These are phyloP conservation scores for Phaffomyces opuntiae DNA, from an alignment of 805 yeast genomes.

Conservation along the genomic window DNA sequence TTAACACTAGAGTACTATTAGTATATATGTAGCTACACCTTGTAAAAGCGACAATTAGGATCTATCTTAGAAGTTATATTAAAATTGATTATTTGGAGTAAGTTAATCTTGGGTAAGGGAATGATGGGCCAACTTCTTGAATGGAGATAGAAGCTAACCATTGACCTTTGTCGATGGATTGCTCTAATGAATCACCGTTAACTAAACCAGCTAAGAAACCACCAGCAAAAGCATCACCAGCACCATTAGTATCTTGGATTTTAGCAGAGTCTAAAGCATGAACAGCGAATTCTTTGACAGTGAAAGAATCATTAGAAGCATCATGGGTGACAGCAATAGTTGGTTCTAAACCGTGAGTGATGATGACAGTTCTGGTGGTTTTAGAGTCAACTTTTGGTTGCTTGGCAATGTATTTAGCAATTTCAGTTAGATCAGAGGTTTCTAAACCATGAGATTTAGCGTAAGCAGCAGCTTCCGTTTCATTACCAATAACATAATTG, in stretches of 20 bases:
- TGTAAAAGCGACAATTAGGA: too few relatives aligned
- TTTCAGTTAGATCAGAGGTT: slow-evolving; percentile 53
- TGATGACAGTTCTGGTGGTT: slow-evolving; percentile 77
- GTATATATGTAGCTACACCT: too few relatives aligned
- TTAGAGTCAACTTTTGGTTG: slow-evolving; percentile 65
- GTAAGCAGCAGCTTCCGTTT: slow-evolving; percentile 92
- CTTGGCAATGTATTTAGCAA: slow-evolving; percentile 78
- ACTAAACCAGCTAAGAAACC: slow-evolving; percentile 91
- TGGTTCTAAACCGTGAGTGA: slow-evolving; percentile 94
- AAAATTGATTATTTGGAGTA: slow-evolving; percentile 9
- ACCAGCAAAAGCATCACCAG: slow-evolving; percentile 97
- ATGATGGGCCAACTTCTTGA: slow-evolving; percentile 92
- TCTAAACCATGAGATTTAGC: slow-evolving; percentile 76
- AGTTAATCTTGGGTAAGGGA: slow-evolving; percentile 44
- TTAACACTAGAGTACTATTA: too few relatives aligned
- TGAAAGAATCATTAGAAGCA: slow-evolving; percentile 37
- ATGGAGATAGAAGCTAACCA: slow-evolving; percentile 92
- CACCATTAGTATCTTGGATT: slow-evolving; percentile 94
- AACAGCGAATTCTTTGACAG: slow-evolving; percentile 54
- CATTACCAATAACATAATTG: slow-evolving; percentile 90
- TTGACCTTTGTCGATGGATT: slow-evolving; percentile 78
- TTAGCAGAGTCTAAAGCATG: slow-evolving; percentile 58
- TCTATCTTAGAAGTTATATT: not conserved
- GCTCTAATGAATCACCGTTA: slow-evolving; percentile 54
- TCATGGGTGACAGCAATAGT: slow-evolving; percentile 70